A percentile compares a stretch with the other conserved stretches of the same genome.
phyloP scores from a whole-genome alignment of 2,329 filamentous ascomycete species.

The Cladosporium cucumerinum region DNA sequence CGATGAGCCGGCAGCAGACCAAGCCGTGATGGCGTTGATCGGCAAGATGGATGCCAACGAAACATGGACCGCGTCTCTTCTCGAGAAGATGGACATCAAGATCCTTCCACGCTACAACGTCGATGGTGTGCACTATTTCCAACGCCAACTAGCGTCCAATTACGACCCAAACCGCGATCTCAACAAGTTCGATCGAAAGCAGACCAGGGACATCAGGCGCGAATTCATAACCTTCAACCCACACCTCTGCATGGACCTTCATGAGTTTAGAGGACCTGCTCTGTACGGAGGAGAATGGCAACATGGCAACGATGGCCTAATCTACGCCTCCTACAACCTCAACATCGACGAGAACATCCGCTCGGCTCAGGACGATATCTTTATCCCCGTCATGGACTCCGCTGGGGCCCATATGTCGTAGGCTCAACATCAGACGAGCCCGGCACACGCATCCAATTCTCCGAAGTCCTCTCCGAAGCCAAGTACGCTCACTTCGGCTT shows the following conservation, averaged over 20 bases:
- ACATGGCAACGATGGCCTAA: conserved; percentile 33
- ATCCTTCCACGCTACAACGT: conserved; percentile 22
- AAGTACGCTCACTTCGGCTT: conserved; percentile 39
- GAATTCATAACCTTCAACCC: conserved; percentile 31
- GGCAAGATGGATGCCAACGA: conserved; percentile 33
- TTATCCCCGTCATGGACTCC: conserved; percentile 31
- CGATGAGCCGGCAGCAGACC: conserved; percentile 39
- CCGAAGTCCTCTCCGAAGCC: conserved; percentile 14
- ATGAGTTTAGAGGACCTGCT: conserved; percentile 33
- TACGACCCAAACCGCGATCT: conserved; percentile 23
- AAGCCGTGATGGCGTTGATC: conserved; percentile 36
- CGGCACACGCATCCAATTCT: background rate
- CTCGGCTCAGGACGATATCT: conserved; percentile 29
- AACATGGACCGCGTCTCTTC: conserved; percentile 7
- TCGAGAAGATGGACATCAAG: conserved; percentile 27
- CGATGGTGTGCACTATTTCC: conserved; percentile 25
- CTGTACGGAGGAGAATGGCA: conserved; percentile 28
- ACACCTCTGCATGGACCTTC: conserved; percentile 34
- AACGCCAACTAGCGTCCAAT: conserved; percentile 24
- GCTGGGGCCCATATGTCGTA: conserved; percentile 36
- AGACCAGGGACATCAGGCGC: conserved; percentile 32
- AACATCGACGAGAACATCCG: conserved; percentile 32
- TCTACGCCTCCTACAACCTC: conserved; percentile 27
- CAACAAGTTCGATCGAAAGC: conserved; percentile 32
- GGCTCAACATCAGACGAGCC: conserved; percentile 19